Conservation (phyloP, 331 rosid species). For the Quercus tomentella region DNA sequence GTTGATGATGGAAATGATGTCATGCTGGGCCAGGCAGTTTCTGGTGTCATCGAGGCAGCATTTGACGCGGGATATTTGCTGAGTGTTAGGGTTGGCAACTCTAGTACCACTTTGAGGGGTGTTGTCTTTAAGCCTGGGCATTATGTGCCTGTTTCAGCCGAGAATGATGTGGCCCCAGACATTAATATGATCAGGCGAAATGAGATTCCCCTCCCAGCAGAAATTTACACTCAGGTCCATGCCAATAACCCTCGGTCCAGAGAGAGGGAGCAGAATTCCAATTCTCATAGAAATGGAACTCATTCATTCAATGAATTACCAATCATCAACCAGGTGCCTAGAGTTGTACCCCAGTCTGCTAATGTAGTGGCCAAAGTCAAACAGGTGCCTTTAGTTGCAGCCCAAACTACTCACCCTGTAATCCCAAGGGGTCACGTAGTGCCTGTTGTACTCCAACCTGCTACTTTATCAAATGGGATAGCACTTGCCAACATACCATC, state of each 20-base stretch:
- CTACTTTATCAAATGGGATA: slow-evolving; percentile 14
- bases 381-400: slow-evolving; percentile 17
- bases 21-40: slow-evolving; percentile 69
- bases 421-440: slow-evolving; percentile 41
- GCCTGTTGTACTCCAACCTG: slow-evolving; percentile 57
- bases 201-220: slow-evolving; percentile 50
- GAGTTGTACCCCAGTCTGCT: slow-evolving; percentile 34
- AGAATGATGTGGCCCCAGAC: slow-evolving; percentile 84
- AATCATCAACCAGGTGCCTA: slow-evolving; percentile 28
- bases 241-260: slow-evolving; percentile 38
- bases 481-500: slow-evolving; percentile 22
- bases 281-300: slow-evolving; percentile 28
- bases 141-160: slow-evolving; percentile 62
- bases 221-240: slow-evolving; percentile 28
- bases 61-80: slow-evolving; percentile 95
- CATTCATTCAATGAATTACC: slow-evolving; percentile 27
- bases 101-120: slow-evolving; percentile 73
- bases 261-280: slow-evolving; percentile 37
- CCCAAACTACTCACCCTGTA: slow-evolving; percentile 29
- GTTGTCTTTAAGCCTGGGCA: slow-evolving; percentile 83
- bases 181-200: slow-evolving; percentile 73
- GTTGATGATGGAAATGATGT: slow-evolving; percentile 32
- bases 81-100: slow-evolving; percentile 68
- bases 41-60: slow-evolving; percentile 84
- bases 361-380: slow-evolving; percentile 28